Evolutionary conservation across 441 rosid species (phyloP).

Genomic region (Mallotus japonicus): DNA sequence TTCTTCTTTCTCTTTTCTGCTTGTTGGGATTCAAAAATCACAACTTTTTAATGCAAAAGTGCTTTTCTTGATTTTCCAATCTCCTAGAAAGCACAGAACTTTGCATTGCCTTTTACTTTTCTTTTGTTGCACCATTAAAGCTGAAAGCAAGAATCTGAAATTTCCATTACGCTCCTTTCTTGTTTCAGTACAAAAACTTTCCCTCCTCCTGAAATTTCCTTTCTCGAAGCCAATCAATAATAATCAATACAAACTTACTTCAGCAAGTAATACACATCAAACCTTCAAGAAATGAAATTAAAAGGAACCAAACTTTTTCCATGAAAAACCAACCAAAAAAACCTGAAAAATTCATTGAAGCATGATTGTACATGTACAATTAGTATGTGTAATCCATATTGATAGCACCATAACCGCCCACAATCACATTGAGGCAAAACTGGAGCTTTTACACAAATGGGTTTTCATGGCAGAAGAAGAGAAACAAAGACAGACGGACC

Average conservation of each 20-base stretch:
- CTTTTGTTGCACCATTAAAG: conserved; percentile 22
- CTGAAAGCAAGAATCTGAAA: conserved; percentile 26
- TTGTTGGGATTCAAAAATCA: conserved; percentile 18
- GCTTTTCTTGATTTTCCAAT: conserved; percentile 14
- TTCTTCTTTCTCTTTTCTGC: conserved; percentile 1
- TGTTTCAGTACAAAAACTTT: background rate
- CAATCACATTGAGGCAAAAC: conserved; percentile 15
- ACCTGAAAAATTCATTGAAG: conserved; percentile 9
- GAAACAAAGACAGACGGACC: conserved; percentile 6
- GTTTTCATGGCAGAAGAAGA: conserved; percentile 12
- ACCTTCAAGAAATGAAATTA: background rate
- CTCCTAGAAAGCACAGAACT: conserved; percentile 10
- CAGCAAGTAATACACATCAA: background rate
- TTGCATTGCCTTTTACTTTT: conserved; percentile 13
- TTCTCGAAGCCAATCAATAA: background rate
- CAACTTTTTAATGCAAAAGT: background rate
- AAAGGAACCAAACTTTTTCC: conserved; percentile 11
- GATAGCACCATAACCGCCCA: conserved; percentile 16
- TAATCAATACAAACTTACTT: background rate
- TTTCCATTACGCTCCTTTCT: background rate
- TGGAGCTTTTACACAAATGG: conserved; percentile 23
- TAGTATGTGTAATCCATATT: conserved; percentile 15
- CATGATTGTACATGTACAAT: conserved; percentile 3
- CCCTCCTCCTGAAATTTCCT: conserved; percentile 13
- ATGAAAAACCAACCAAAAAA: conserved; percentile 8